A percentile compares a stretch with the other conserved stretches of the same genome.
Conservation (phyloP, 305 asterid species). For the Solanum chacoense region DNA sequence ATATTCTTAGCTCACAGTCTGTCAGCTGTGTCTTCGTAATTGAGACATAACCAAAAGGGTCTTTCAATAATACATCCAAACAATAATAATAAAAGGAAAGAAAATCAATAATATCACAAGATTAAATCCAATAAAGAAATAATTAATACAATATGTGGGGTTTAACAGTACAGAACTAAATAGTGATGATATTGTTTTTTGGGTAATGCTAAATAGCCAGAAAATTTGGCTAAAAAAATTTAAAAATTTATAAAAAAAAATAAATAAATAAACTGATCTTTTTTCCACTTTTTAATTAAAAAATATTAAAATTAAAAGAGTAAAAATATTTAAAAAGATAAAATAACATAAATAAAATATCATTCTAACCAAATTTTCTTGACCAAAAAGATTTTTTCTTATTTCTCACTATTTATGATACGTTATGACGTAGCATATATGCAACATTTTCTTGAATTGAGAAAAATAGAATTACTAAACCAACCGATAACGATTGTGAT, state of each 20-base stretch:
- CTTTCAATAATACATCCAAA: neutral
- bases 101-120: neutral
- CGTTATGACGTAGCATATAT: neutral
- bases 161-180: neutral
- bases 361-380: too few species aligned
- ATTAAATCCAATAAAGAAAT: neutral
- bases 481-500: neutral
- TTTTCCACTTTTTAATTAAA: too few species aligned
- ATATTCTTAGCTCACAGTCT: conserved; percentile 10
- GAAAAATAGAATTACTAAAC: neutral
- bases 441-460: neutral
- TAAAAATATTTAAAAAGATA: too few species aligned
- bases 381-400: neutral
- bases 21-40: conserved; percentile 1
- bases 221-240: too few species aligned
- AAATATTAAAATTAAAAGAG: too few species aligned
- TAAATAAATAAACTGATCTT: too few species aligned
- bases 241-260: too few species aligned
- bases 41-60: neutral
- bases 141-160: neutral
- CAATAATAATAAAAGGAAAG: neutral
- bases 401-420: neutral
- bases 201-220: too few species aligned
- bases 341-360: too few species aligned
- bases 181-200: neutral